Conservation (phyloP, 768 basidiomycete species). For the Crepidotus variabilis region DNA sequence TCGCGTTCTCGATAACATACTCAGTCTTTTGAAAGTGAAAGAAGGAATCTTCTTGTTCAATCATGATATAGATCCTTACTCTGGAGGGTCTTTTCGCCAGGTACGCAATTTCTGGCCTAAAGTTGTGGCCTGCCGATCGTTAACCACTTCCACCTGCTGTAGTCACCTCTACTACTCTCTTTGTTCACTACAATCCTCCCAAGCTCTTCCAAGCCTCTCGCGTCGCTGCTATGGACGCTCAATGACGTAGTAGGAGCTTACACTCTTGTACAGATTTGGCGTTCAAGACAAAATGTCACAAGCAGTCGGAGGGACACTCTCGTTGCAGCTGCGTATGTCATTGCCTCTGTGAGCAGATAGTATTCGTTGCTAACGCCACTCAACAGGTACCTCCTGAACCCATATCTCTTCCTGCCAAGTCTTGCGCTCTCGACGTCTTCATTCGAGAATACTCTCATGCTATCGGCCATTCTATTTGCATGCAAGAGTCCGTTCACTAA, state of each 20-base stretch:
- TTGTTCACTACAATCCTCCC: conserved; percentile 73
- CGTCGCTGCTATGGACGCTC: conserved; percentile 66
- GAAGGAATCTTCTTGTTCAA: conserved; percentile 85
- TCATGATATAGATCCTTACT: conserved; percentile 81
- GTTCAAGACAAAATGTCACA: conserved; percentile 48
- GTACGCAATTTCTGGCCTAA: conserved; percentile 33
- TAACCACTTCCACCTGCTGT: conserved; percentile 5
- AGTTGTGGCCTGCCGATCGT: not conserved
- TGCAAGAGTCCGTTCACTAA: conserved; percentile 44
- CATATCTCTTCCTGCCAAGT: conserved; percentile 78
- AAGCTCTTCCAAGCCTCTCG: conserved; percentile 32
- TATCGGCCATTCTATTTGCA: conserved; percentile 69
- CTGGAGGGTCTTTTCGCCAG: conserved; percentile 82
- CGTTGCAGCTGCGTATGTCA: conserved; percentile 64
- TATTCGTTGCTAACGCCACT: conserved; percentile 3
- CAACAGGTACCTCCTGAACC: conserved; percentile 82
- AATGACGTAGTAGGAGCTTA: conserved; percentile 67
- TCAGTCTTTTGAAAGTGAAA: conserved; percentile 51
- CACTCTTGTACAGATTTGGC: conserved; percentile 67
- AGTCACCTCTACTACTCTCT: conserved; percentile 82
- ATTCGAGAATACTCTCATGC: conserved; percentile 71
- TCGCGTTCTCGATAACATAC: conserved; percentile 5
- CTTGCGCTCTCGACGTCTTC: conserved; percentile 80
- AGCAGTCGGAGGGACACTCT: conserved; percentile 52
- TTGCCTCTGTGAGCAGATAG: not conserved